Conservation (phyloP, 495 filamentous ascomycete species). For the Paragyromitra xinjiangensis region DNA sequence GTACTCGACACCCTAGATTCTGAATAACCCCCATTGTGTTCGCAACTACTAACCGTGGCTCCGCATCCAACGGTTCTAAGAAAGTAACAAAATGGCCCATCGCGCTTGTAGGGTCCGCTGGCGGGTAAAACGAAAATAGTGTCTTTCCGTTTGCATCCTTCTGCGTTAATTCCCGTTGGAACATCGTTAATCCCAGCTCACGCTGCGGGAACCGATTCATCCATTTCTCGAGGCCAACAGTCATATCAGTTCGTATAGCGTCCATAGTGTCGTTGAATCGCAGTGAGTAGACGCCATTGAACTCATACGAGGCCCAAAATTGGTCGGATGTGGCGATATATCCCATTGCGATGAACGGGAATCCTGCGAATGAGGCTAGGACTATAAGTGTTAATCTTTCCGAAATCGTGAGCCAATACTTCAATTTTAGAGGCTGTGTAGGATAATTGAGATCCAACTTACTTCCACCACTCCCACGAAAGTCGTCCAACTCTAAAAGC, state of each 20-base stretch:
- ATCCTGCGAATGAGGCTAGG: constrained; percentile 40
- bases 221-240: constrained; percentile 29
- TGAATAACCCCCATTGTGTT: constrained; percentile 48
- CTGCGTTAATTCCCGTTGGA: constrained; percentile 32
- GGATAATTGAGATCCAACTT: constrained; percentile 4
- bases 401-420: constrained; percentile 12
- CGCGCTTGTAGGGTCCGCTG: constrained; percentile 33
- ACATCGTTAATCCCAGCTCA: constrained; percentile 32
- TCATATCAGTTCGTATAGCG: constrained; percentile 27
- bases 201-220: constrained; percentile 48
- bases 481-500: constrained; percentile 43
- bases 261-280: constrained; percentile 33
- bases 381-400: constrained; percentile 44
- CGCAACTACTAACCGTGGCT: constrained; percentile 41
- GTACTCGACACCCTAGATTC: constrained; percentile 28
- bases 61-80: constrained; percentile 36
- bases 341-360: constrained; percentile 48
- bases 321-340: constrained; percentile 48
- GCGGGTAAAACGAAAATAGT: constrained; percentile 44
- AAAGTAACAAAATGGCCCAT: constrained; percentile 49
- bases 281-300: constrained; percentile 31
- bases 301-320: constrained; percentile 43
- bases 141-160: constrained; percentile 32
- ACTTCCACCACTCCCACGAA: constrained; percentile 52
- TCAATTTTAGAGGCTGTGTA: neutral